Base-by-base conservation (phyloP, 2,329 filamentous ascomycete species). In the Microascus cirrosus region DNA sequence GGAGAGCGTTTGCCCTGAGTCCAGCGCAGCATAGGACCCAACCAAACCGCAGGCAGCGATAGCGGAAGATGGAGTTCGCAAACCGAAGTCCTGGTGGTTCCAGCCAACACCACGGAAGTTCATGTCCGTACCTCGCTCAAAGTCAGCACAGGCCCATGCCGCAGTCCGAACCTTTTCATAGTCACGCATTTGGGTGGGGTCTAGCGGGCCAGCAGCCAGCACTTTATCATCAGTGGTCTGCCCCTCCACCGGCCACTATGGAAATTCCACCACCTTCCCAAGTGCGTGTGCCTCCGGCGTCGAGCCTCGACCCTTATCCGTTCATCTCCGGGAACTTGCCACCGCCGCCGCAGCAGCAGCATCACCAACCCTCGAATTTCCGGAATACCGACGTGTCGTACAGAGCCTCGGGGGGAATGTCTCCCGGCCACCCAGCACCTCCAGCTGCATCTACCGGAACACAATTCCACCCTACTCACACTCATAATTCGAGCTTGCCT, bases 21-120 rank as follows among this genome's bases (percentile, higher is more conserved):
- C 45, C 11, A 50, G 45, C n/a, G 39, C 39, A 45, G 39, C 6
- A n/a, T 5, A 45, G 39, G 15, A 18, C 15, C 11, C 15, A 18
- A 18, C 6, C 20, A n/a, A 18, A 34, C 18, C 22, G 35, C 25
- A 39, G 35, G n/a, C 18, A 54, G 39, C n/a, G n/a, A n/a, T n/a
- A n/a, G n/a, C n/a, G n/a, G 34, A 51, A 58, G 8, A 58, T 58
- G 56, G 56, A 58, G n/a, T 52, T 53, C 18, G 20, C 39, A 24
- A 58, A 58, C 28, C 56, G 56, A 25, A 54, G 18, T 36, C 24
- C 50, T 5, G 32, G 56, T 22, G 28, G 56, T 20, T 22, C 45
- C 15, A 25, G 15, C 28, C 55, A 57, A 24, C 55, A 57, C 48
- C 32, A 58, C 39, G 11, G 39, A 15, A 45, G n/a, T n/a, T 45